phyloP scores from a whole-genome alignment of 2,329 filamentous ascomycete species.

The Clarireedia homoeocarpa region DNA sequence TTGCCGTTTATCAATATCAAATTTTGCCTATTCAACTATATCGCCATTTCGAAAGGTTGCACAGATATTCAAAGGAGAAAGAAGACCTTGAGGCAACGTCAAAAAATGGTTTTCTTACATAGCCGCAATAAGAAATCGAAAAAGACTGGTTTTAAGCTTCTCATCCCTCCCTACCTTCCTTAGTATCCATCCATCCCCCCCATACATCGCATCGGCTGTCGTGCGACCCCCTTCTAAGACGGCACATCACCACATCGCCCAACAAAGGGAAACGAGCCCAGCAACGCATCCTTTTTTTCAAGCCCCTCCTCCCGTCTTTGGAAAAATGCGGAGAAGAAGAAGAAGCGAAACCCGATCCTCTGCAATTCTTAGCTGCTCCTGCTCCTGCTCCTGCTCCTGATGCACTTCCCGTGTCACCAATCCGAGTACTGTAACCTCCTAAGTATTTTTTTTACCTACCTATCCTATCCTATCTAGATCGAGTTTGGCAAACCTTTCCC shows the following conservation, averaged over 20 bases:
- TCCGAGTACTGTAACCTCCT: too few species aligned
- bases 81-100: neutral
- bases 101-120: neutral
- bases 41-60: too few species aligned
- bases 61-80: neutral
- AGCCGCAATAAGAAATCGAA: slow-evolving; percentile 7
- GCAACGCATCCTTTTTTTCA: neutral
- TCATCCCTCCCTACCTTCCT: neutral
- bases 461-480: neutral
- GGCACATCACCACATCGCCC: neutral
- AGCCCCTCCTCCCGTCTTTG: neutral
- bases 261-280: too few species aligned
- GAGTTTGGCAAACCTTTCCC: neutral
- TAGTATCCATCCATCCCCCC: neutral
- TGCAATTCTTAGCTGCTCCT: neutral
- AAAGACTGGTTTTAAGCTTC: neutral
- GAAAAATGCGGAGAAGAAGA: slow-evolving; percentile 5
- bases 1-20: too few species aligned
- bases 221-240: slow-evolving; percentile 6
- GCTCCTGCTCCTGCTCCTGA: neutral
- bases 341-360: neutral
- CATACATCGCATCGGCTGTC: neutral
- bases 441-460: neutral
- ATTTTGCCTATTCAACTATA: too few species aligned
- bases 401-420: neutral